phyloP scores from a whole-genome alignment of 371 early-diverging fungal species.

The Mucor racemosus region DNA sequence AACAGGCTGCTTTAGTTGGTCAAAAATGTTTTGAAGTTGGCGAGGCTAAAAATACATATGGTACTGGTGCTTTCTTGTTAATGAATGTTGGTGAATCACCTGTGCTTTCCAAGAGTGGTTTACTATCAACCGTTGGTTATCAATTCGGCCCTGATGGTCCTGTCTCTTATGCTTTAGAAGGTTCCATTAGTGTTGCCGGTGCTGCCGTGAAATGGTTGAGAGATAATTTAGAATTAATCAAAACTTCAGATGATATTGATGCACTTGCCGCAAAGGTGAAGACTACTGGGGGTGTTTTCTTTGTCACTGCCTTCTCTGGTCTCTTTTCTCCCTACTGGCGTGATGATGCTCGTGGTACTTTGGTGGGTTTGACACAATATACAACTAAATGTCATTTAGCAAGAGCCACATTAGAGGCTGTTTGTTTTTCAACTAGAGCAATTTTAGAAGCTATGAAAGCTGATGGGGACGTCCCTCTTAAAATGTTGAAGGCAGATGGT shows the following conservation, averaged over 20 bases:
- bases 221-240: slow-evolving; percentile 85
- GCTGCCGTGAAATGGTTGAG: slow-evolving; percentile 93
- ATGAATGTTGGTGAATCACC: slow-evolving; percentile 90
- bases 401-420: slow-evolving; percentile 88
- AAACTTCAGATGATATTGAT: slow-evolving; percentile 74
- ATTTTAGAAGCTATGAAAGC: slow-evolving; percentile 90
- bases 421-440: slow-evolving; percentile 88
- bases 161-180: slow-evolving; percentile 92
- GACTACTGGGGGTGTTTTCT: slow-evolving; percentile 90
- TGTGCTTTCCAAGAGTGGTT: slow-evolving; percentile 80
- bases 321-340: slow-evolving; percentile 97
- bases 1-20: slow-evolving; percentile 96
- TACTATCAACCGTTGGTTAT: slow-evolving; percentile 92
- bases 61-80: slow-evolving; percentile 95
- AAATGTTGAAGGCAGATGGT: slow-evolving; percentile 86
- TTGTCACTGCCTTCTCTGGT: slow-evolving; percentile 95
- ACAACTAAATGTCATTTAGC: slow-evolving; percentile 86
- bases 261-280: slow-evolving; percentile 52
- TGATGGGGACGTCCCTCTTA: slow-evolving; percentile 64
- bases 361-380: slow-evolving; percentile 90
- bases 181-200: slow-evolving; percentile 94
- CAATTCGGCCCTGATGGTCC: slow-evolving; percentile 79
- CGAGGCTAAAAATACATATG: slow-evolving; percentile 94
- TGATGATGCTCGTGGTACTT: slow-evolving; percentile 87
- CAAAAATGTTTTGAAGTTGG: slow-evolving; percentile 90